Percentiles rank a stretch among this genome's conserved stretches.
These are phyloP conservation scores for Camelina laxa DNA, from an alignment of 345 rosid species.

Conservation along the genomic window DNA sequence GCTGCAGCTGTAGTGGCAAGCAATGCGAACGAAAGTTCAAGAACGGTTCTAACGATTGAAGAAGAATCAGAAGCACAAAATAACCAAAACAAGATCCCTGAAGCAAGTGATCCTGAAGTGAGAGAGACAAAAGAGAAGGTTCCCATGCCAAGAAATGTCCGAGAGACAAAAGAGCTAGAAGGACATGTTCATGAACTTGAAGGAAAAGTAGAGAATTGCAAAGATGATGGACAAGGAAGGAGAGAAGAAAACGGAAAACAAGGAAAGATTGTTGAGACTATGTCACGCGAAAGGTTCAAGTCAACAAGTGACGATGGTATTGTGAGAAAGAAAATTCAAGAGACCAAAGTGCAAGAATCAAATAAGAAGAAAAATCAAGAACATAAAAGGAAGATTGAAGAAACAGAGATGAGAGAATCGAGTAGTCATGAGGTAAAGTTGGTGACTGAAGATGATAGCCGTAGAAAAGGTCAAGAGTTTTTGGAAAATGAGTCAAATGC, in stretches of 20 bases:
- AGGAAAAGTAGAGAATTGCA: conserved; percentile 10
- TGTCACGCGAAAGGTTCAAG: neutral
- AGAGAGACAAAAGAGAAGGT: neutral
- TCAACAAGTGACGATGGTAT: neutral
- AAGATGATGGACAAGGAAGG: neutral
- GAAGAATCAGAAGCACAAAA: conserved; percentile 15
- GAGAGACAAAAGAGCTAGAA: conserved; percentile 3
- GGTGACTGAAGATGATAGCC: conserved; percentile 11
- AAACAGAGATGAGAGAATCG: neutral
- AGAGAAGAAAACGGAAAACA: conserved; percentile 10
- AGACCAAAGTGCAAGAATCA: conserved; percentile 12
- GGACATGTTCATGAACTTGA: conserved; percentile 8
- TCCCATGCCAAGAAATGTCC: neutral
- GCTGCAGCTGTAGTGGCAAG: conserved; percentile 22
- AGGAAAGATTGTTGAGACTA: conserved; percentile 5
- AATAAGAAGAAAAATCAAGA: conserved; percentile 16
- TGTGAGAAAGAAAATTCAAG: neutral
- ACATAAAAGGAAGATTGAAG: neutral
- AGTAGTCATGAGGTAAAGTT: conserved; percentile 13
- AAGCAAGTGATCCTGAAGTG: neutral
- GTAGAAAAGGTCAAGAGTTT: neutral
- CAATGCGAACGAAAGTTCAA: conserved; percentile 12
- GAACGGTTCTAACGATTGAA: neutral
- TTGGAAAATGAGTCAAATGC: conserved; percentile 6
- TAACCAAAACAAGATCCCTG: neutral